Base-by-base conservation (phyloP, 345 rosid genomes). In the Euphorbia pulcherrima region DNA sequence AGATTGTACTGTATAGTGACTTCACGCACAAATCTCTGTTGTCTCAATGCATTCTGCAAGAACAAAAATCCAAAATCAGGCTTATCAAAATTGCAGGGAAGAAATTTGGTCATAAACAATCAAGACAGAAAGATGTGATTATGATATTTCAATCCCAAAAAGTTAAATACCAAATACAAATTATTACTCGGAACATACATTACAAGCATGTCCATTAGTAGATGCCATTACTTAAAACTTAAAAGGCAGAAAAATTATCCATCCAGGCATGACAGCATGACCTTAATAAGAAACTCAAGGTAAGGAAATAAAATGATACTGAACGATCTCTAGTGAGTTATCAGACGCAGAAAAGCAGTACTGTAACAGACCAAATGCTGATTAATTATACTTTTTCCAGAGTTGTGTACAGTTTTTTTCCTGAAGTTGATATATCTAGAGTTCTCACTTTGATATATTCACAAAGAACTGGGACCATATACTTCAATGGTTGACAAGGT, bases 1-100 rank as follows among this genome's bases (percentile, higher is more conserved):
- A 95, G 96, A 75, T 92, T 95, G 88, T 92, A 95, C 71, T 95
- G 99, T 73, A 95, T 90, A 39, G 97, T 92, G 52, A 95, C 98
- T 86, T 95, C 99, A 30, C 98, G 91, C 50, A 92, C 97, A 85
- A 88, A 95, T 79, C 92, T 84, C 76, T 95, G 99, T 64, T 92
- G 99, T 74, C 99, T 83, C 81, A 92, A 72, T 59, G 99, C 99
- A 83, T 95, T 92, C 99, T 95, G 71, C 16, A 44, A 44, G 60
- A 78, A 60, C 72, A 64, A 3, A 68, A 67, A 78, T 69, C 48
- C 50, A 68, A 40, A 37, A 69, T 12, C 50, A 52, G 71, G 77
- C 44, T 10, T 11, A 64, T 64, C 41, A 44, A 55, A 62, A 6
- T 28, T 26, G 8, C 28, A 26, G 37, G 20, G 48, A 28, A 71